Evolutionary conservation across 1,139 yeast species (phyloP).

Genomic region (Saccharomycopsis hybrid): DNA sequence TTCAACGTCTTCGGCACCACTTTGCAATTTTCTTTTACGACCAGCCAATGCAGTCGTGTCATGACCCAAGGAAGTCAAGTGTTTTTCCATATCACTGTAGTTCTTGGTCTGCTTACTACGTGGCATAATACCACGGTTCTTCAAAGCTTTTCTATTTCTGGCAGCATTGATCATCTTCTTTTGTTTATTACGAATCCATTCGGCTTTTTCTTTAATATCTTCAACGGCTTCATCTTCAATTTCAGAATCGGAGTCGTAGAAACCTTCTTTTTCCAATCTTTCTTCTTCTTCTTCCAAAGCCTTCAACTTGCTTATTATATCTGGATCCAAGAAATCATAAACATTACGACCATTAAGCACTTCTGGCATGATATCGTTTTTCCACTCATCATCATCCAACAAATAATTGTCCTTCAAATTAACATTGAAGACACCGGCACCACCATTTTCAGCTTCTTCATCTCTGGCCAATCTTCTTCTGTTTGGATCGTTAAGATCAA

Average conservation of each 20-base stretch:
- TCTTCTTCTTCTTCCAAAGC: slow-evolving; percentile 98
- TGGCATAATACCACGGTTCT: slow-evolving; percentile 88
- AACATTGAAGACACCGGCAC: slow-evolving; percentile 96
- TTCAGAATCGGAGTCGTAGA: slow-evolving; percentile 86
- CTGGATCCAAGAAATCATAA: slow-evolving; percentile 95
- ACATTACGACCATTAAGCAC: slow-evolving; percentile 93
- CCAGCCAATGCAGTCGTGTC: slow-evolving; percentile 55
- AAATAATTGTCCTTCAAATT: slow-evolving; percentile 88
- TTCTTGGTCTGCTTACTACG: slow-evolving; percentile 81
- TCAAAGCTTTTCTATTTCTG: slow-evolving; percentile 78
- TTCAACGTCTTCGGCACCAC: slow-evolving; percentile 31
- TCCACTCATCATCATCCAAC: slow-evolving; percentile 96
- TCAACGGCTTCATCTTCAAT: slow-evolving; percentile 60
- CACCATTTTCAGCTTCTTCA: slow-evolving; percentile 90
- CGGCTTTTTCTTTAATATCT: slow-evolving; percentile 80
- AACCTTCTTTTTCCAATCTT: slow-evolving; percentile 86
- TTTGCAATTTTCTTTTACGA: slow-evolving; percentile 37
- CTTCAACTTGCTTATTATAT: slow-evolving; percentile 84
- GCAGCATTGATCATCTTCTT: slow-evolving; percentile 88
- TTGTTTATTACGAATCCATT: slow-evolving; percentile 93
- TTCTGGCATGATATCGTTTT: slow-evolving; percentile 96
- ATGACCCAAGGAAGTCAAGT: slow-evolving; percentile 84
- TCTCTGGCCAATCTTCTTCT: slow-evolving; percentile 81
- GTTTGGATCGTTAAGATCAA: slow-evolving; percentile 74
- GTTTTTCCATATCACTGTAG: slow-evolving; percentile 74